Percentiles rank a stretch among this genome's conserved stretches.
These are phyloP conservation scores for Trichomonascaceae sp. DNA, from an alignment of 1,139 yeast species.

Conservation along the genomic window DNA sequence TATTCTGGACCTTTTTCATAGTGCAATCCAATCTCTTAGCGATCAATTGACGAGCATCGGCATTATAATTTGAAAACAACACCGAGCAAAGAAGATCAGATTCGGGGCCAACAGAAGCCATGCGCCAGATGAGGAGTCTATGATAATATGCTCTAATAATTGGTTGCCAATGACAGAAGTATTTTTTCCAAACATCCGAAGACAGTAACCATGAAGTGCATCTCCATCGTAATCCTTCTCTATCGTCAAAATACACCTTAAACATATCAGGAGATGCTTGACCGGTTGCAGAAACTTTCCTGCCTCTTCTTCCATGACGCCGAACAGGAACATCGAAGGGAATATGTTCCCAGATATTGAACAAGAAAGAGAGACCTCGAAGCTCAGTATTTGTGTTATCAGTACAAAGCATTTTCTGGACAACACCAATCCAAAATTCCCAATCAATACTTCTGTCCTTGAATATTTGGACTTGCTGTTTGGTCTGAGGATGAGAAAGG, in stretches of 20 bases:
- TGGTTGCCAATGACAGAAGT: slow-evolving; percentile 77
- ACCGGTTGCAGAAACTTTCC: not conserved
- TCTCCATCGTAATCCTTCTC: slow-evolving; percentile 38
- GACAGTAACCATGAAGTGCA: slow-evolving; percentile 53
- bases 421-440: slow-evolving; percentile 69
- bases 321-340: slow-evolving; percentile 34
- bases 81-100: slow-evolving; percentile 26
- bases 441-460: slow-evolving; percentile 46
- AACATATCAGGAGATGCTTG: not conserved
- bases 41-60: slow-evolving; percentile 27
- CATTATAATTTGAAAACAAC: slow-evolving; percentile 27
- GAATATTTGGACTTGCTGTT: slow-evolving; percentile 23
- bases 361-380: slow-evolving; percentile 58
- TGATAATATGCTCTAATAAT: slow-evolving; percentile 64
- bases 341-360: slow-evolving; percentile 69
- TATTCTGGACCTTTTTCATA: slow-evolving; percentile 19
- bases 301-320: not conserved
- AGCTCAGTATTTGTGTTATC: slow-evolving; percentile 59
- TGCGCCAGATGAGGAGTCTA: slow-evolving; percentile 63
- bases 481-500: slow-evolving; percentile 23
- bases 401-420: slow-evolving; percentile 52
- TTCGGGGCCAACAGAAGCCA: slow-evolving; percentile 38
- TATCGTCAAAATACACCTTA: slow-evolving; percentile 6
- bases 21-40: slow-evolving; percentile 23
- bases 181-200: slow-evolving; percentile 44